Percentiles rank a stretch among this genome's conserved stretches.
phyloP scores from a whole-genome alignment of 495 filamentous ascomycete species.

The Massariosphaeria phaeospora region DNA sequence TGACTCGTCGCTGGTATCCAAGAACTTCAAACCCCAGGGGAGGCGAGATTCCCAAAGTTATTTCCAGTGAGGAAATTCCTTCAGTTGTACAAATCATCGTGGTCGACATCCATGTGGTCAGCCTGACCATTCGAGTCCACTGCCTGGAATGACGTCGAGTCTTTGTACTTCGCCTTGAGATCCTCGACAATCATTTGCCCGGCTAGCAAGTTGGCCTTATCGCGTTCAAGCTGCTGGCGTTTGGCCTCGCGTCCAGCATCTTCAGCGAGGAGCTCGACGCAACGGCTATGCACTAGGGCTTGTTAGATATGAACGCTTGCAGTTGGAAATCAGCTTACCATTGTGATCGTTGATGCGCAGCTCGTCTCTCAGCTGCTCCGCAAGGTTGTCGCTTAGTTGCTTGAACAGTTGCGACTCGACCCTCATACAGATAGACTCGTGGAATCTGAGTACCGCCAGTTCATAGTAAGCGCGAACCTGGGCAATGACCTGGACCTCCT shows the following conservation, averaged over 20 bases:
- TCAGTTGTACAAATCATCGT: no score
- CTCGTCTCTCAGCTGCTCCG: conserved; percentile 36
- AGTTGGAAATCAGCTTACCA: conserved; percentile 4
- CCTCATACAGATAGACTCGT: conserved; percentile 47
- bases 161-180: conserved; percentile 11
- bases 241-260: conserved; percentile 45
- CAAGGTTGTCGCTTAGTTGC: conserved; percentile 42
- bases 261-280: conserved; percentile 49
- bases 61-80: no score
- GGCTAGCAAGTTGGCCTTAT: conserved; percentile 45
- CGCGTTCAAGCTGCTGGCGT: conserved; percentile 41
- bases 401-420: conserved; percentile 48
- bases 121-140: no score
- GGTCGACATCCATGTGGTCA: no score
- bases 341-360: conserved; percentile 39
- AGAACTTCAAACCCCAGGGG: no score
- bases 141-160: neutral
- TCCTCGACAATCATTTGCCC: conserved; percentile 44
- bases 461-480: conserved; percentile 51
- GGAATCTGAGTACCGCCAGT: conserved; percentile 47
- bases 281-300: conserved; percentile 39
- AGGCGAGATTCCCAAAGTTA: no score
- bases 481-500: conserved; percentile 51
- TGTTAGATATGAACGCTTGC: conserved; percentile 1
- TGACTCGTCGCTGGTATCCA: no score